Percentiles rank a stretch among this genome's conserved stretches.
Evolutionary conservation across 345 rosid species (phyloP).

Genomic region (Moringa oleifera): DNA sequence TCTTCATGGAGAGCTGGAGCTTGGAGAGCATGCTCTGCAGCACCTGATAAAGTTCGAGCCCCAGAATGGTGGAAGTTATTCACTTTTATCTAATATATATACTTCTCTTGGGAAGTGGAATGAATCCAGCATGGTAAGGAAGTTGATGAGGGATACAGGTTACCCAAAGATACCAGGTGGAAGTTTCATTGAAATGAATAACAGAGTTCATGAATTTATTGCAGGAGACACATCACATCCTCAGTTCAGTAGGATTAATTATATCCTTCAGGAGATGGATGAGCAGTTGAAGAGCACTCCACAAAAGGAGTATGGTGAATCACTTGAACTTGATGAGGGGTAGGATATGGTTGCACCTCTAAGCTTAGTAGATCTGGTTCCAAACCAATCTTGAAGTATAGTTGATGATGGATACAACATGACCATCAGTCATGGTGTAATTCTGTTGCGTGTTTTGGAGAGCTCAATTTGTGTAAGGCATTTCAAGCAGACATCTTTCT

Average conservation of each 20-base stretch:
- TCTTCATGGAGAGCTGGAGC: constrained; percentile 46
- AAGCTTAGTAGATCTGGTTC: neutral
- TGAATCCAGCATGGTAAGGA: constrained; percentile 50
- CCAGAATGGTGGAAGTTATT: constrained; percentile 69
- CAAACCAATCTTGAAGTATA: neutral
- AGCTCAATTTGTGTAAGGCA: neutral
- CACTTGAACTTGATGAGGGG: constrained; percentile 1
- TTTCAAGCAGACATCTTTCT: neutral
- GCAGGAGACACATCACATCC: constrained; percentile 49
- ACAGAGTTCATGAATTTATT: constrained; percentile 42
- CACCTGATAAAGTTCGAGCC: constrained; percentile 61
- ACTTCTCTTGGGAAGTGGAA: constrained; percentile 60
- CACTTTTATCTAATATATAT: constrained; percentile 52
- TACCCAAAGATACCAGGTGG: constrained; percentile 54
- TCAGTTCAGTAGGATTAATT: constrained; percentile 30
- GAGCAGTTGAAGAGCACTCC: constrained; percentile 28
- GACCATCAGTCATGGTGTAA: neutral
- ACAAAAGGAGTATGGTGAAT: constrained; percentile 10
- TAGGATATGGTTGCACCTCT: neutral
- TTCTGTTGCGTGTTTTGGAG: neutral
- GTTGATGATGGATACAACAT: neutral
- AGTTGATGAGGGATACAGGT: constrained; percentile 53
- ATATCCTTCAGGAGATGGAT: constrained; percentile 33
- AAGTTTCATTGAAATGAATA: constrained; percentile 57
- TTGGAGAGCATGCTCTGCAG: constrained; percentile 54